Base-by-base conservation (phyloP, 352 stramenopile species). In the Phytophthora hybrid region DNA sequence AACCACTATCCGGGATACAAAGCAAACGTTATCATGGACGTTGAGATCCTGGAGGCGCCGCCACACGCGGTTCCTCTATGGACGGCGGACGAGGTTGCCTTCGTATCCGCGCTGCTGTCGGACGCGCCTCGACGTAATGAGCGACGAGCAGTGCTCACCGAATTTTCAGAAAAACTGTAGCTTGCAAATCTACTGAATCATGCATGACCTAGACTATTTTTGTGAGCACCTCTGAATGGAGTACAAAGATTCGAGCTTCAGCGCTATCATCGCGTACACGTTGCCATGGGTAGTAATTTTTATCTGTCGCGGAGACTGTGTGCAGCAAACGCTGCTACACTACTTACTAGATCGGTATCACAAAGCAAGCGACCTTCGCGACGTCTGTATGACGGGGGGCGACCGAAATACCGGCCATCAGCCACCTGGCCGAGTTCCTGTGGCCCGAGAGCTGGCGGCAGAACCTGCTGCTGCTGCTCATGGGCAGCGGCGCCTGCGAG, bases 371-470 rank as follows among this genome's bases (percentile, higher is more conserved):
- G n/a, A n/a, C n/a, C n/a, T n/a, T n/a, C n/a, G n/a, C n/a, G n/a
- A n/a, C n/a, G n/a, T n/a, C n/a, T n/a, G n/a, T n/a, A n/a, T n/a
- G n/a, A n/a, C n/a, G n/a, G n/a, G n/a, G n/a, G n/a, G n/a, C n/a
- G n/a, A n/a, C n/a, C n/a, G n/a, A n/a, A n/a, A n/a, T n/a, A n/a
- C 92, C 92, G 2, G 92, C 92, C 26, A 88, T 94, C 66, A 96
- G 88, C 72, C 87, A 97, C 77, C 80, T 97, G 66, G 88, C 90
- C 39, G 79, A 91, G 73, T 97, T 97, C 73, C 76, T 97, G 21
- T 97, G 92, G 92, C 87, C 86, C 0, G 59, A 76, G 0, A 51
- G 81, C 14, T 89, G 75, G 75, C 59, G 88, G 56, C 64, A 87
- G 59, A 77, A 93, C 74, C 67, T 93, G 47, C 71, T 82, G n/a